phyloP scores from a whole-genome alignment of 139 green algal genomes.

The Coelastrella sp. region DNA sequence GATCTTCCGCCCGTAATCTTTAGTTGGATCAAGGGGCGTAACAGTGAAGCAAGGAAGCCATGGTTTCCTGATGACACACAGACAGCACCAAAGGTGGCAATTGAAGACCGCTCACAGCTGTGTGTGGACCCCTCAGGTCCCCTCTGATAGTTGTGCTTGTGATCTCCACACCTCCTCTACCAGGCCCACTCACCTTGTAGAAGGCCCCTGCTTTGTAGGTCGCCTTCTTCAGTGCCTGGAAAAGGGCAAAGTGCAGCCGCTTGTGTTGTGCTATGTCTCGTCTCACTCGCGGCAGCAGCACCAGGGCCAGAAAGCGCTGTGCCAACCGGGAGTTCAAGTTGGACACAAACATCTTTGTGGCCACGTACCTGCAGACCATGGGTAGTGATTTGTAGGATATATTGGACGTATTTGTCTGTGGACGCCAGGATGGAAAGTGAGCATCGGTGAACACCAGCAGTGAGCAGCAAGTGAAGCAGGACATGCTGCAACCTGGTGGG shows the following conservation, averaged over 20 bases:
- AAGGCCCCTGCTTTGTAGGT: conserved; percentile 98
- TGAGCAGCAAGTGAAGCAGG: neutral
- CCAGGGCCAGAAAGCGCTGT: conserved; percentile 95
- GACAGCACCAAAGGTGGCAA: too few species aligned
- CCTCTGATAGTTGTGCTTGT: neutral
- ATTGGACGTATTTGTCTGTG: too few species aligned
- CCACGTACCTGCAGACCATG: conserved; percentile 49
- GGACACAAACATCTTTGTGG: conserved; percentile 96
- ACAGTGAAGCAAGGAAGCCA: neutral
- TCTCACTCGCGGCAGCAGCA: conserved; percentile 94
- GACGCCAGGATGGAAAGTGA: too few species aligned
- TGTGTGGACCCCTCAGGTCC: too few species aligned
- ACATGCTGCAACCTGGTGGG: too few species aligned
- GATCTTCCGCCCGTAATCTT: too few species aligned
- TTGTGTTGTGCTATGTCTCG: conserved; percentile 89
- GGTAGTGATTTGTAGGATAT: too few species aligned
- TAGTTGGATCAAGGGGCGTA: neutral
- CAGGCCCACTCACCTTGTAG: conserved; percentile 82
- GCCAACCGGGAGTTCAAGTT: conserved; percentile 91
- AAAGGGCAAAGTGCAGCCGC: conserved; percentile 97
- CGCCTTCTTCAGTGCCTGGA: conserved; percentile 96
- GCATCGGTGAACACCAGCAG: neutral
- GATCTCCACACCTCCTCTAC: neutral
- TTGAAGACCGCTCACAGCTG: too few species aligned
- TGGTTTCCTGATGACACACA: neutral